Evolutionary conservation across 495 filamentous ascomycete species (phyloP), one percentile per base, ranked within the genome.

Genomic region (Hyaloscypha hepaticicola): DNA sequence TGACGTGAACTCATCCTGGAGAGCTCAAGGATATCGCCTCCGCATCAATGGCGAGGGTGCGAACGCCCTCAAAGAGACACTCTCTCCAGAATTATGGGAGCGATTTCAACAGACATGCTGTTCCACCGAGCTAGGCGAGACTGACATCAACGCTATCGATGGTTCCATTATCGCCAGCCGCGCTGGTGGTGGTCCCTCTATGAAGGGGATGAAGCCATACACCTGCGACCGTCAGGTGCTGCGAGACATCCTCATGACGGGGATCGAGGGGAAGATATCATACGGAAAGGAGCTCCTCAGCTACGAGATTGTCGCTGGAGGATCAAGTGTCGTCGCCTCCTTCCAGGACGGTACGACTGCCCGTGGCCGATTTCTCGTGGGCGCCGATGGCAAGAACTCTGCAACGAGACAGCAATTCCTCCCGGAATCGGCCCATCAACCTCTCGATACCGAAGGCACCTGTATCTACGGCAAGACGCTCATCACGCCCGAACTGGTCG

Each of bases 1-100:
- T 63, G 77, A 80, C 51, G 49, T 61, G 27, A 56, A 51, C 27
- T 51, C 57, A 8, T 67, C 71, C 38, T 74, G 73, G 29, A 72
- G 77, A 29, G 58, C 76, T 1, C 78, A 82, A 71, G 78, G 78
- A 3, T 82, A 79, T 58, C 58, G 63, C 1, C 34, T 69, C 27
- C 27, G 26, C 14, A 58, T 69, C 27, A n/a, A 16, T 50, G 63
- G 60, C 3, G 45, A 53, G 19, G 59, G 56, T 6, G 51, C 45
- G 19, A 57, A 16, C 3, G 57, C 26, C 11, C 22, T 69, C 8
- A 25, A 41, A 22, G 22, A 51, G 14, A 9, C n/a, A 22, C 22
- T 69, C n/a, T 52, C 21, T 25, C 14, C 28, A 1, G 58, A 65
- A 19, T 34, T 65, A 3, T 69, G 52, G 63, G 24, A 2, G 8